Conservation (phyloP, 2,329 filamentous ascomycete species). For the Hypomyces rosellus region DNA sequence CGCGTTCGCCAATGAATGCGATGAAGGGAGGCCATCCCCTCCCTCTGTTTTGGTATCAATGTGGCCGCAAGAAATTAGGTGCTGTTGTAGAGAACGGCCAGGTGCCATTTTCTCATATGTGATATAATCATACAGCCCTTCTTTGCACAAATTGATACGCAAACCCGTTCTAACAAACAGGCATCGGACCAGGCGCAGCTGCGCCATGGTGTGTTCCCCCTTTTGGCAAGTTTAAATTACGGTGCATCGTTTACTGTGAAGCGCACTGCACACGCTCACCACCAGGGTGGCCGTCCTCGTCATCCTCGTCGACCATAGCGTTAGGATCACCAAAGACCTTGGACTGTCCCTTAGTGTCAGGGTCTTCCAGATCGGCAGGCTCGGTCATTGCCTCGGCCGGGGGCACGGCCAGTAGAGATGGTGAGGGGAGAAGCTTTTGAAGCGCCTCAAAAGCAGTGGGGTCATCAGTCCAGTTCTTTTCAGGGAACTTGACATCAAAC, state of each 20-base stretch:
- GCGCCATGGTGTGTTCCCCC: background rate
- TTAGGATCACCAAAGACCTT: conserved; percentile 61
- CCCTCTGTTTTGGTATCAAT: conserved; percentile 13
- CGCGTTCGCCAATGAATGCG: conserved; percentile 5
- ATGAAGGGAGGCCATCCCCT: background rate
- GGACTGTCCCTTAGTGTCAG: conserved; percentile 61
- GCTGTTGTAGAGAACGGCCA: conserved; percentile 8
- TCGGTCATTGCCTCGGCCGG: conserved; percentile 87
- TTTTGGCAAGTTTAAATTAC: background rate
- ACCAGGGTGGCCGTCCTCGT: conserved; percentile 67
- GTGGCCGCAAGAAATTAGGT: conserved; percentile 13
- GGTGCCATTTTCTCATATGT: conserved; percentile 4
- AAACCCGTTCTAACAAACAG: conserved; percentile 1
- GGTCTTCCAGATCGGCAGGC: conserved; percentile 77
- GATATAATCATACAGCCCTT: conserved; percentile 12
- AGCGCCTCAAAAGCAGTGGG: conserved; percentile 69
- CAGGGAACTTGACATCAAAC: conserved; percentile 96
- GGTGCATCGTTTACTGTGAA: conserved; percentile 59
- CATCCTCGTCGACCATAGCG: conserved; percentile 63
- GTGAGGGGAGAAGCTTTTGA: conserved; percentile 76
- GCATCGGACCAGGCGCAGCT: background rate
- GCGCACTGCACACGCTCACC: conserved; percentile 81
- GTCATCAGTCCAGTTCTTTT: conserved; percentile 62
- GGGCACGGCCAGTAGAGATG: conserved; percentile 55
- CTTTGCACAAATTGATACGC: conserved; percentile 14